Percentiles rank a stretch among this genome's conserved stretches.
Evolutionary conservation across 2,329 filamentous ascomycete genomes (phyloP).

Genomic region (Chaetomium olivaceum): DNA sequence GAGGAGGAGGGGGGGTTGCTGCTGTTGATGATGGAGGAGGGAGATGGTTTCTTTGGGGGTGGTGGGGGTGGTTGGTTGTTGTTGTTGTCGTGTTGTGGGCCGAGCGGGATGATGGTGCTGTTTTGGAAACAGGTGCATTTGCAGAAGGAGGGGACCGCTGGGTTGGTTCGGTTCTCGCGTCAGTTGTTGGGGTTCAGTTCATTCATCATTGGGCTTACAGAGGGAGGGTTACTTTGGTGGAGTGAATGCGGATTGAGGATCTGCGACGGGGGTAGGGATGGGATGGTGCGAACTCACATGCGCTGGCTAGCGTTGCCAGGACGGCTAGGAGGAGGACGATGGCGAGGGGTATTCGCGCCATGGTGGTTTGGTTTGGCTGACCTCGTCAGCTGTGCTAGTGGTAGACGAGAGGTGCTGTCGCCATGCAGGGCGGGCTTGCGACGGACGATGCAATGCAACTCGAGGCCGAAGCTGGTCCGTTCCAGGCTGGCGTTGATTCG

Average conservation of each 20-base stretch:
- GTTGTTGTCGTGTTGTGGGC: constrained; percentile 42
- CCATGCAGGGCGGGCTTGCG: neutral
- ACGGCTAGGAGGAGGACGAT: constrained; percentile 21
- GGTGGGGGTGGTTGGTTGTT: constrained; percentile 34
- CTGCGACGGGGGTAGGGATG: neutral
- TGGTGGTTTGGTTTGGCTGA: constrained; percentile 17
- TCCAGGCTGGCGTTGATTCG: neutral
- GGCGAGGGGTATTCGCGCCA: constrained; percentile 30
- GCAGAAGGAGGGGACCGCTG: constrained; percentile 65
- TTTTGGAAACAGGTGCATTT: constrained; percentile 72
- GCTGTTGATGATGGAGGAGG: constrained; percentile 19
- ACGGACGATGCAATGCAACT: neutral
- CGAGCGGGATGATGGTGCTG: constrained; percentile 65
- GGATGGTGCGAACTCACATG: constrained; percentile 24
- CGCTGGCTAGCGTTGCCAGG: constrained; percentile 26
- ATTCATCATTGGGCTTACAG: neutral
- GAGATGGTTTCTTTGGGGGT: constrained; percentile 26
- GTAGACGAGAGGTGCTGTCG: neutral
- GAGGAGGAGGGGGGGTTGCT: constrained; percentile 15
- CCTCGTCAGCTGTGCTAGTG: neutral
- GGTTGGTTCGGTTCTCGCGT: neutral
- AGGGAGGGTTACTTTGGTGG: constrained; percentile 28
- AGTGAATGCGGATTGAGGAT: neutral
- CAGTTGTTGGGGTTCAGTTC: neutral
- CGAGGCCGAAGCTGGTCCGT: neutral